A percentile compares a stretch with the other conserved stretches of the same genome.
Evolutionary conservation across 371 early-diverging fungal genomes (phyloP).

Genomic region (Rhizomucor miehei): DNA sequence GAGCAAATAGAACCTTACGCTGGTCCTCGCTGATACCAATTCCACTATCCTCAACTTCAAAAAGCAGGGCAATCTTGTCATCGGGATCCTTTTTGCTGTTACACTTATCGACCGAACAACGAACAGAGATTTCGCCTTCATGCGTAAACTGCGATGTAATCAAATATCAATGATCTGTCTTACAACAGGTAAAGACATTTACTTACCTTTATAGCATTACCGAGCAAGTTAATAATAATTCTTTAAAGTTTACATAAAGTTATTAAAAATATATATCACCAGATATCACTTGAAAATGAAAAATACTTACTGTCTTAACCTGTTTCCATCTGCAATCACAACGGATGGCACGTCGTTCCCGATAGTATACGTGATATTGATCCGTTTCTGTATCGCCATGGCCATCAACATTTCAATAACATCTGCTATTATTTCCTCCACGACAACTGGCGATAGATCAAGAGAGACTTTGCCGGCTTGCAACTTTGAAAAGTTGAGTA

Average conservation of each 20-base stretch:
- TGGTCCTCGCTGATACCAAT: conserved; percentile 56
- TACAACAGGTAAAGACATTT: too few species aligned
- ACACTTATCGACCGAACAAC: too few species aligned
- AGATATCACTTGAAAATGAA: too few species aligned
- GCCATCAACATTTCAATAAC: conserved; percentile 53
- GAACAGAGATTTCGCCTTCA: too few species aligned
- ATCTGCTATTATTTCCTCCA: conserved; percentile 53
- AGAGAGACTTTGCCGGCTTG: conserved; percentile 59
- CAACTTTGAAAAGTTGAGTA: conserved; percentile 60
- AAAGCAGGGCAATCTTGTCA: conserved; percentile 21
- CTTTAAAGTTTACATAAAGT: too few species aligned
- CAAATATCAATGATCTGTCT: too few species aligned
- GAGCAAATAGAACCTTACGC: conserved; percentile 51
- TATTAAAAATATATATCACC: too few species aligned
- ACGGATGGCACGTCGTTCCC: conserved; percentile 30
- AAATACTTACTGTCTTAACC: conserved; percentile 18
- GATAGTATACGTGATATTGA: conserved; percentile 43
- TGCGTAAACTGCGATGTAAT: too few species aligned
- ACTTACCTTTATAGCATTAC: too few species aligned
- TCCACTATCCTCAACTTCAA: conserved; percentile 47
- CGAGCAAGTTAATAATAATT: too few species aligned
- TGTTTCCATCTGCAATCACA: conserved; percentile 48
- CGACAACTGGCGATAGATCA: conserved; percentile 42
- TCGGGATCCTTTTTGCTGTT: too few species aligned
- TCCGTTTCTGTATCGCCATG: conserved; percentile 46